Conservation (phyloP, 2,329 filamentous ascomycete genomes). For the Ophiostoma australiae region DNA sequence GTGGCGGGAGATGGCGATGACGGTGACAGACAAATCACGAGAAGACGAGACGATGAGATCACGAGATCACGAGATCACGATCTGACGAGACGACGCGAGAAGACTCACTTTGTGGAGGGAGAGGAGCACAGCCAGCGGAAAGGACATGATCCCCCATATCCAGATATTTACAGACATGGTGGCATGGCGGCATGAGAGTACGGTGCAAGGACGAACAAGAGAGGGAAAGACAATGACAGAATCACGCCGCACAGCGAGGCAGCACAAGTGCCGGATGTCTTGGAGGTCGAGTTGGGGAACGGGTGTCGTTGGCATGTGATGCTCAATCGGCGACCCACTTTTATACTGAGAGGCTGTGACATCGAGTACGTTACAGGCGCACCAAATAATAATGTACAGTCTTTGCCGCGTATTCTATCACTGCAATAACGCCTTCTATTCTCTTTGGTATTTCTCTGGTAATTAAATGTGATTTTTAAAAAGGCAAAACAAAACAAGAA, state of each 20-base stretch:
- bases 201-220: background rate
- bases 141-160: slow-evolving; percentile 24
- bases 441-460: background rate
- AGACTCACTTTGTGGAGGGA: slow-evolving; percentile 16
- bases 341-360: background rate
- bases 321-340: background rate
- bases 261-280: background rate
- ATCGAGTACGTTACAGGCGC: too few relatives aligned
- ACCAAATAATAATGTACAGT: too few relatives aligned
- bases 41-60: slow-evolving; percentile 21
- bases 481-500: background rate
- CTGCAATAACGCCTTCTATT: slow-evolving; percentile 7
- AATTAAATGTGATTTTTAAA: background rate
- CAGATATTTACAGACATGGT: slow-evolving; percentile 25
- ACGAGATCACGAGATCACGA: slow-evolving; percentile 8
- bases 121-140: slow-evolving; percentile 24
- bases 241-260: too few relatives aligned
- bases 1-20: too few relatives aligned
- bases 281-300: background rate
- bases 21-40: background rate
- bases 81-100: background rate
- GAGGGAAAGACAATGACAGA: background rate
- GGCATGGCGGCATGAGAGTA: background rate
- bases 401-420: background rate
- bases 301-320: slow-evolving; percentile 10